A percentile compares a stretch with the other conserved stretches of the same genome.
phyloP scores from a whole-genome alignment of 305 asterid species.

The Stenogyne calaminthoides region DNA sequence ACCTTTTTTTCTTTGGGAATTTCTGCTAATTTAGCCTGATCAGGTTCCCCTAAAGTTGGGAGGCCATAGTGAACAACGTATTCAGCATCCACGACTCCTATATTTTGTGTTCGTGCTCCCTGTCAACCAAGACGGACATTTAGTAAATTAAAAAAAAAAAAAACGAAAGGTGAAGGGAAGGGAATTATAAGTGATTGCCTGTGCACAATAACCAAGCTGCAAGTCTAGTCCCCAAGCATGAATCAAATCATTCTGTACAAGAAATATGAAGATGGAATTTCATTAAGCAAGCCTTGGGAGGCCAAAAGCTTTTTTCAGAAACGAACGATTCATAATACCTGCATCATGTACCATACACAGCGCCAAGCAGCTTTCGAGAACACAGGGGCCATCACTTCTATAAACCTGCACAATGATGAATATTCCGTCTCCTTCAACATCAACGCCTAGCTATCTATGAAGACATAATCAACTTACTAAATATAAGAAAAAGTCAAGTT shows the following conservation, averaged over 20 bases:
- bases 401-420: conserved; percentile 58
- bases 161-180: neutral
- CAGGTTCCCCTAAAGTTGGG: conserved; percentile 79
- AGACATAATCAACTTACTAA: neutral
- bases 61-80: conserved; percentile 79
- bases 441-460: neutral
- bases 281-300: neutral
- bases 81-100: conserved; percentile 88
- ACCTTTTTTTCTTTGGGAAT: conserved; percentile 21
- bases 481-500: conserved; percentile 19
- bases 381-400: conserved; percentile 95
- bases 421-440: neutral
- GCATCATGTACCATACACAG: conserved; percentile 89
- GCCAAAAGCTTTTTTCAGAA: neutral
- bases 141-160: neutral
- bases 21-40: conserved; percentile 31
- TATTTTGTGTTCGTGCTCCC: conserved; percentile 71
- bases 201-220: conserved; percentile 82
- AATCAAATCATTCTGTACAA: conserved; percentile 73
- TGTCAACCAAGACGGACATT: neutral
- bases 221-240: conserved; percentile 94
- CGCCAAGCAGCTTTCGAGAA: conserved; percentile 82
- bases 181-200: conserved; percentile 41
- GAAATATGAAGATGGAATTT: neutral
- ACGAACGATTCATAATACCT: conserved; percentile 40